Evolutionary conservation across 2,329 filamentous ascomycete genomes (phyloP).

Genomic region (Alternaria hordeiaustralica): DNA sequence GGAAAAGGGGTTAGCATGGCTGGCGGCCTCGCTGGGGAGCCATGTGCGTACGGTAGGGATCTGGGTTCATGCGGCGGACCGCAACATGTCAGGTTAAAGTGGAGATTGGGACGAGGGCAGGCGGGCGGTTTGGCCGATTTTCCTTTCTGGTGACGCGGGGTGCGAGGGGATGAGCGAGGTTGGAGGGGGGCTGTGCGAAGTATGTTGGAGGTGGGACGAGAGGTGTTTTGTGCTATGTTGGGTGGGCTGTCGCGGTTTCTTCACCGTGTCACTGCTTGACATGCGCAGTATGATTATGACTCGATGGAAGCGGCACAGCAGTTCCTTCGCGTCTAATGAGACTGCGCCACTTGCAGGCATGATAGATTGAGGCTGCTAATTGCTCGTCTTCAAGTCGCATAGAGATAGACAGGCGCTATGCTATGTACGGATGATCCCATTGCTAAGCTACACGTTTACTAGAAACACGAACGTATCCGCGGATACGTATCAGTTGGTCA

Average conservation of each 20-base stretch:
- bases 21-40: not conserved
- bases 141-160: not conserved
- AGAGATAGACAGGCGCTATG: not conserved
- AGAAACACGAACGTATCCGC: not conserved
- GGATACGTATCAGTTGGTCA: not conserved
- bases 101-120: not conserved
- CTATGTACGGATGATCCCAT: not conserved
- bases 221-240: not conserved
- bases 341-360: not conserved
- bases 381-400: not conserved
- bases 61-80: slow-evolving; percentile 4
- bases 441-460: not conserved
- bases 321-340: not conserved
- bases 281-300: not conserved
- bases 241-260: not conserved
- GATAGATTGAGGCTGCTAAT: not conserved
- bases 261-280: not conserved
- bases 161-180: not conserved
- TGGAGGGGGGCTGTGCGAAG: not conserved
- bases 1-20: slow-evolving; percentile 6
- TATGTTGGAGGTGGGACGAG: not conserved
- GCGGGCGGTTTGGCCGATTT: not conserved
- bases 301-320: not conserved
- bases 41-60: not conserved
- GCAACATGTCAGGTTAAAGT: slow-evolving; percentile 2